Evolutionary conservation across 2,329 filamentous ascomycete species (phyloP).

Genomic region (Ilyonectria robusta): DNA sequence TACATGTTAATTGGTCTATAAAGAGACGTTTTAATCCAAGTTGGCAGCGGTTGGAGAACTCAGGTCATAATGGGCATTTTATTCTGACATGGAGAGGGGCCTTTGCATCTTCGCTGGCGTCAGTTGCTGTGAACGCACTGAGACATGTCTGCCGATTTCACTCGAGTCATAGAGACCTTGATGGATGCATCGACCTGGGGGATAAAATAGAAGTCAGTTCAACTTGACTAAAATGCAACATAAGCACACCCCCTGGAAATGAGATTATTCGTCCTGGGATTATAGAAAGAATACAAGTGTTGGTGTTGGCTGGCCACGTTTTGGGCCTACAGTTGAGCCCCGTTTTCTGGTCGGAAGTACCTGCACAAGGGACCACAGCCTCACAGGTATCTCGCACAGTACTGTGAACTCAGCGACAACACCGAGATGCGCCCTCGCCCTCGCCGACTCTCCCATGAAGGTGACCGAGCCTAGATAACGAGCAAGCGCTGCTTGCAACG

Average conservation of each 20-base stretch:
- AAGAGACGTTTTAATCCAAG: not conserved
- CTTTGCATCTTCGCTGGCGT: too few relatives aligned
- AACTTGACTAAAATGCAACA: not conserved
- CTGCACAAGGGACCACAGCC: conserved; percentile 5
- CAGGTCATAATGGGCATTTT: too few relatives aligned
- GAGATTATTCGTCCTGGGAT: not conserved
- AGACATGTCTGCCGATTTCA: not conserved
- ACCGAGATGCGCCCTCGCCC: conserved; percentile 18
- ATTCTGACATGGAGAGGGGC: too few relatives aligned
- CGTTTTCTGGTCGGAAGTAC: conserved; percentile 13
- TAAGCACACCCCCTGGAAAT: not conserved
- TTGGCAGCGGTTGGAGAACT: not conserved
- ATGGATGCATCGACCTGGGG: not conserved
- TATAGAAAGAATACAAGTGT: too few relatives aligned
- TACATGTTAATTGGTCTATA: not conserved
- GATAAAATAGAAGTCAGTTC: not conserved
- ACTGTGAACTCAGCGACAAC: conserved; percentile 18
- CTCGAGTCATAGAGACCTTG: not conserved
- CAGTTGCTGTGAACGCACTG: too few relatives aligned
- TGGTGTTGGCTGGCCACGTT: not conserved
- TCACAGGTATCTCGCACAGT: conserved; percentile 23
- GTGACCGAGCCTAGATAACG: conserved; percentile 17
- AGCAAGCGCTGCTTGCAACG: conserved; percentile 20
- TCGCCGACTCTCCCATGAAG: conserved; percentile 21
- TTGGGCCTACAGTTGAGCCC: not conserved